Evolutionary conservation across 768 basidiomycete species (phyloP).

Genomic region (Lentinus tigrinus): DNA sequence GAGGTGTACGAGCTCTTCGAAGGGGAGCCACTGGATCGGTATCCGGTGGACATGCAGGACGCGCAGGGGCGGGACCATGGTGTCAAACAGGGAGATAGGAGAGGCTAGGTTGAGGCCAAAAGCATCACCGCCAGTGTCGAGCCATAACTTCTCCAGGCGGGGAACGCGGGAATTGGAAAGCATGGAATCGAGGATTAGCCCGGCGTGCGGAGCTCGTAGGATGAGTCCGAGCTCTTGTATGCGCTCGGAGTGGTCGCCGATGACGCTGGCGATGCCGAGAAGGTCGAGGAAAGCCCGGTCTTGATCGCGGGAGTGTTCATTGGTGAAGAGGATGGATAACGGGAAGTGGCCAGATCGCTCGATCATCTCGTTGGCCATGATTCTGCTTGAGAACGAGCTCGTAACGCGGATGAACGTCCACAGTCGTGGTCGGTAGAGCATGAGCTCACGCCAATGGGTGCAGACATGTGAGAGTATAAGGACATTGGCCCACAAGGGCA

Average conservation of each 20-base stretch:
- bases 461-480: slow-evolving; percentile 8
- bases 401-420: slow-evolving; percentile 9
- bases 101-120: neutral
- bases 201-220: neutral
- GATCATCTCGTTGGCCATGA: slow-evolving; percentile 3
- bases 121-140: neutral
- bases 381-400: slow-evolving; percentile 1
- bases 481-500: neutral
- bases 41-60: neutral
- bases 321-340: slow-evolving; percentile 2
- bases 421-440: neutral
- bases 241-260: slow-evolving; percentile 1
- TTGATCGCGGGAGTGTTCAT: neutral
- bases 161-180: neutral
- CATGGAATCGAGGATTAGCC: neutral
- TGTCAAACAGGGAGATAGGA: neutral
- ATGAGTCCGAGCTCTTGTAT: slow-evolving; percentile 3
- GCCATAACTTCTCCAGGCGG: slow-evolving; percentile 1
- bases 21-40: neutral
- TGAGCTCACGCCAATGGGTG: slow-evolving; percentile 1
- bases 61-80: neutral
- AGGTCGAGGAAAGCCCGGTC: neutral
- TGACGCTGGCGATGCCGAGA: neutral
- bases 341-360: neutral
- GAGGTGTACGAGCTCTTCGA: neutral